Base-by-base conservation (phyloP, 345 rosid species). In the Rhodamnia argentea region DNA sequence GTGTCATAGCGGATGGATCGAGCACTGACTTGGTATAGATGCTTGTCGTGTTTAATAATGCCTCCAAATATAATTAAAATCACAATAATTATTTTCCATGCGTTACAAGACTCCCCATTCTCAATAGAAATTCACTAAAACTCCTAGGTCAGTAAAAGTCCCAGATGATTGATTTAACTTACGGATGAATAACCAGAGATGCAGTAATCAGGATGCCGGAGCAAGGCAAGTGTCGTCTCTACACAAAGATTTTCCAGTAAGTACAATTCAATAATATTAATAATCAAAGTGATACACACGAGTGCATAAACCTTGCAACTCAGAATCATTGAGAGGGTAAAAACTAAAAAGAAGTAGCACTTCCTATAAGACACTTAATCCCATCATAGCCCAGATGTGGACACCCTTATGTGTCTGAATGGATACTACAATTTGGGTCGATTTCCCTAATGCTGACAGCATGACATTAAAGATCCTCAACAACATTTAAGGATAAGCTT, bases 201-300 rank as follows among this genome's bases (percentile, higher is more conserved):
- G 95, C 98, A 96, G 88, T 94, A 97, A 87, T 96, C 99, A 83
- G 99, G 99, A 89, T 96, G 96, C 54, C 99, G 95, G 81, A 97
- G 96, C 92, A 97, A 94, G 86, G 99, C 93, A 86, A 96, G 89
- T 32, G 94, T 90, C 52, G 99, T 94, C 88, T 97, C 99, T 97
- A 96, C 90, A 91, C 85, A 58, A 84, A 85, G 86, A 85, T 86
- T 44, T 12, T 3, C 12, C 75, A 84, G 42, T 27, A 60, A 84
- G 16, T 44, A 70, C 24, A 37, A 18, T 70, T 37, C 47, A 70
- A 37, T 18, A 70, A 32, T 70, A 37, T 70, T 37, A 32, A 37
- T 70, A 37, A 70, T 2, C 42, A 70, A 70, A 37, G 78, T 37
- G 78, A 18, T 37, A 9, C 13, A 32, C 2, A 37, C 18, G 78